Evolutionary conservation across 257 asterid genomes (phyloP).

Genomic region (Marsdenia floribunda): DNA sequence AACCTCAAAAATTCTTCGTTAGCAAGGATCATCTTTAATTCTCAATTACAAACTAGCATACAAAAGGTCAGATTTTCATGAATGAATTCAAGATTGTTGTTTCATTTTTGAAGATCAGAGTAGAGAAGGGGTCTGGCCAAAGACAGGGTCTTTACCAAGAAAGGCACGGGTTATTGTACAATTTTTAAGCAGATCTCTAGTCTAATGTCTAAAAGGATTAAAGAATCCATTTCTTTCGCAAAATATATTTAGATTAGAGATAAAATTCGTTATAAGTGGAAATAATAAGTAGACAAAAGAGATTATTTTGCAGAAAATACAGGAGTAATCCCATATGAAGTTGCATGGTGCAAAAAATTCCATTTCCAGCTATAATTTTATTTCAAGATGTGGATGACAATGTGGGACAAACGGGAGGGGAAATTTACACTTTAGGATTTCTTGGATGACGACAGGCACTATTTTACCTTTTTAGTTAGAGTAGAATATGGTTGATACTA

Average conservation of each 20-base stretch:
- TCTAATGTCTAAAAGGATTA: neutral
- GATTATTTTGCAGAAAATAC: neutral
- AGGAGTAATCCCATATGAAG: neutral
- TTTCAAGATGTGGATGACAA: neutral
- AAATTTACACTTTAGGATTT: too few relatives aligned
- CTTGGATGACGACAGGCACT: neutral
- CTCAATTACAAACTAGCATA: neutral
- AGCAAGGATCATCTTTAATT: neutral
- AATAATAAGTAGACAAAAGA: neutral
- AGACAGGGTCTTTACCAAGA: neutral
- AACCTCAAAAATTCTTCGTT: neutral
- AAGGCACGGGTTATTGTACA: neutral
- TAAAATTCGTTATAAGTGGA: neutral
- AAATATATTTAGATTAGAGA: neutral
- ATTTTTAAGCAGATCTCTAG: neutral
- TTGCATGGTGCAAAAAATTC: neutral
- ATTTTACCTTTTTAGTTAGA: neutral
- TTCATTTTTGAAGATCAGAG: neutral
- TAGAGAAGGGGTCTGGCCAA: neutral
- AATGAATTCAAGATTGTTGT: neutral
- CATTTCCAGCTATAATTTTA: neutral
- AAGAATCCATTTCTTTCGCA: neutral
- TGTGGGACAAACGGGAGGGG: neutral
- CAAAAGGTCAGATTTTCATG: neutral
- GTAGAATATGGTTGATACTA: neutral